These are phyloP conservation scores for Gossypium thurberi DNA, from an alignment of 345 rosid genomes.

Conservation along the genomic window DNA sequence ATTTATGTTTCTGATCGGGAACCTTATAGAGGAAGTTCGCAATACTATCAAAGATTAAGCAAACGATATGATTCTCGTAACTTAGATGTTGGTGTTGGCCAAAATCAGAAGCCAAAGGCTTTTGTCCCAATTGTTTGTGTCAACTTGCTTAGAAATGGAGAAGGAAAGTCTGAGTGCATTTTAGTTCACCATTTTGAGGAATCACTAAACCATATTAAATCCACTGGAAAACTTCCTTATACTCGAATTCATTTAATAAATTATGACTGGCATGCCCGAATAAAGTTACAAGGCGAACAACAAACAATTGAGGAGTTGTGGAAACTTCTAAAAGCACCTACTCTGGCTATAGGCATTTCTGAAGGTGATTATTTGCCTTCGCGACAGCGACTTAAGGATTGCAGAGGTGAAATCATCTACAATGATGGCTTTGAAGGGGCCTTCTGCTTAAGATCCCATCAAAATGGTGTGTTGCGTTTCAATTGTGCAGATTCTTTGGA, in stretches of 20 bases:
- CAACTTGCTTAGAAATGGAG: constrained; percentile 81
- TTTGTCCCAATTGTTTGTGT: constrained; percentile 79
- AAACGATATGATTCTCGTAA: constrained; percentile 72
- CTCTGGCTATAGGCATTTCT: constrained; percentile 62
- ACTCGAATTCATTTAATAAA: constrained; percentile 62
- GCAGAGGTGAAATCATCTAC: constrained; percentile 84
- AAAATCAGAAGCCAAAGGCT: constrained; percentile 58
- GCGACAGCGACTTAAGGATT: constrained; percentile 74
- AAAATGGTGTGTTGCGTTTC: constrained; percentile 92
- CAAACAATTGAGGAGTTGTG: constrained; percentile 91
- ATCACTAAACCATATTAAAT: constrained; percentile 61
- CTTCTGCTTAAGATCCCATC: constrained; percentile 90
- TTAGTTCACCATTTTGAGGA: constrained; percentile 89
- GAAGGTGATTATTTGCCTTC: constrained; percentile 92
- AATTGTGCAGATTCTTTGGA: constrained; percentile 98
- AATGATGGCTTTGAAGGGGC: constrained; percentile 76
- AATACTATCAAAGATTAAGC: constrained; percentile 83
- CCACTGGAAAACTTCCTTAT: constrained; percentile 67
- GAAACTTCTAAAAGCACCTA: constrained; percentile 69
- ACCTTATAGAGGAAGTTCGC: constrained; percentile 86
- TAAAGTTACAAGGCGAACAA: constrained; percentile 76
- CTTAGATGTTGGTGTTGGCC: constrained; percentile 49
- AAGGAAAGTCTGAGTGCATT: constrained; percentile 87
- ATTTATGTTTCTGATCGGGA: constrained; percentile 80
- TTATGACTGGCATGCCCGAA: constrained; percentile 94